phyloP scores from a whole-genome alignment of 306 rosid genomes.

The Dalbergia oliveri region DNA sequence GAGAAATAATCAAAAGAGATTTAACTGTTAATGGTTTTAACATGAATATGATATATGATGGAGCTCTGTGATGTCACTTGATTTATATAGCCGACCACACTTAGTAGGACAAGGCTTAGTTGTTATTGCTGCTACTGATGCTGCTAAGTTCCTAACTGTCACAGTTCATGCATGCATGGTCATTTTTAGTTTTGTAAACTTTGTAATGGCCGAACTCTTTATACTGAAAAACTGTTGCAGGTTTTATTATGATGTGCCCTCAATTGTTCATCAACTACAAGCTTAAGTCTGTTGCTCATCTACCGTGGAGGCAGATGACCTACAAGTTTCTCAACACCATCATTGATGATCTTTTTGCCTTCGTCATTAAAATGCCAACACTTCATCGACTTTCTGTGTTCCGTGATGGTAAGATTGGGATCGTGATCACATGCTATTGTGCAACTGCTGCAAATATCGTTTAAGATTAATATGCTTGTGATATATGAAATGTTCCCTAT shows the following conservation, averaged over 20 bases:
- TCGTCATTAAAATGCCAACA: conserved; percentile 97
- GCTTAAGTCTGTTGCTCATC: conserved; percentile 98
- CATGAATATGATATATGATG: too few species aligned
- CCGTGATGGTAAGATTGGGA: conserved; percentile 90
- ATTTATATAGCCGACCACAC: too few species aligned
- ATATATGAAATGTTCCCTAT: neutral
- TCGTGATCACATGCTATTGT: conserved; percentile 26
- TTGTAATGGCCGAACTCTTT: conserved; percentile 29
- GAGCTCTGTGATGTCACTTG: too few species aligned
- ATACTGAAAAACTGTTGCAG: conserved; percentile 56
- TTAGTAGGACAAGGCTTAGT: too few species aligned
- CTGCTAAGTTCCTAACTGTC: neutral
- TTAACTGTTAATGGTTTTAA: too few species aligned
- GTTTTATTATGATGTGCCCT: conserved; percentile 99
- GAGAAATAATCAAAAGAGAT: too few species aligned
- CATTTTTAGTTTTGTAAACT: conserved; percentile 24
- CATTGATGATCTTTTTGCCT: conserved; percentile 97
- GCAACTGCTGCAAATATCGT: conserved; percentile 18
- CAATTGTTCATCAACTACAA: conserved; percentile 97
- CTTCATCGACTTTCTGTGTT: conserved; percentile 96
- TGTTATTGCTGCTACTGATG: too few species aligned
- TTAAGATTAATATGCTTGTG: conserved; percentile 17
- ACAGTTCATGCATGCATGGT: conserved; percentile 31
- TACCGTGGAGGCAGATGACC: conserved; percentile 99
- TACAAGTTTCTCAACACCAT: conserved; percentile 99